A percentile compares a stretch with the other conserved stretches of the same genome.
Evolutionary conservation across 2,329 filamentous ascomycete species (phyloP).

Genomic region (Cercospora brassicicola): DNA sequence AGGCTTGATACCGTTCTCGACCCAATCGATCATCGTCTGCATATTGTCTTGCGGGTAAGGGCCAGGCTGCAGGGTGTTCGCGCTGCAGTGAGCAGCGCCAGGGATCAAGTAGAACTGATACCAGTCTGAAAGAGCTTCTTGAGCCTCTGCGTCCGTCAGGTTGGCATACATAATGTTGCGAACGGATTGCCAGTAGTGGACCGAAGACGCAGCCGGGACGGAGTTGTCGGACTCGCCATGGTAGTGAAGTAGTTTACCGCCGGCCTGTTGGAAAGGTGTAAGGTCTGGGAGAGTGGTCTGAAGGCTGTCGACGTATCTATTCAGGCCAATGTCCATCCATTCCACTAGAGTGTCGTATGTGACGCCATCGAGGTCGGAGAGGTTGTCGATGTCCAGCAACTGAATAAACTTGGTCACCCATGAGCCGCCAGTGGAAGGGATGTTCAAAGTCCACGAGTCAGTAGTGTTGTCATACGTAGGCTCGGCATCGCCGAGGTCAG

Average conservation of each 20-base stretch:
- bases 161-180: conserved; percentile 53
- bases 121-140: conserved; percentile 50
- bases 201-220: conserved; percentile 55
- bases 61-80: conserved; percentile 45
- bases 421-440: conserved; percentile 42
- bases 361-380: conserved; percentile 48
- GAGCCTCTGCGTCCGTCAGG: conserved; percentile 41
- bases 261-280: conserved; percentile 50
- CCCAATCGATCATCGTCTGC: conserved; percentile 54
- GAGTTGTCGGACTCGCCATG: conserved; percentile 58
- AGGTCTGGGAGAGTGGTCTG: conserved; percentile 59
- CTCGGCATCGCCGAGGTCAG: conserved; percentile 39
- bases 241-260: conserved; percentile 60
- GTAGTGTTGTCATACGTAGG: conserved; percentile 41
- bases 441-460: conserved; percentile 38
- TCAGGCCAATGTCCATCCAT: conserved; percentile 55
- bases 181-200: conserved; percentile 59
- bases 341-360: conserved; percentile 58
- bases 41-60: conserved; percentile 50
- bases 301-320: conserved; percentile 51
- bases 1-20: conserved; percentile 52
- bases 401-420: conserved; percentile 49
- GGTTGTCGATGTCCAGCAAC: conserved; percentile 44
- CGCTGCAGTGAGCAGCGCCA: conserved; percentile 54
- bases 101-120: conserved; percentile 58